Conservation (phyloP, 192 early-diverging fungal genomes). For the Glomus cerebriforme region DNA sequence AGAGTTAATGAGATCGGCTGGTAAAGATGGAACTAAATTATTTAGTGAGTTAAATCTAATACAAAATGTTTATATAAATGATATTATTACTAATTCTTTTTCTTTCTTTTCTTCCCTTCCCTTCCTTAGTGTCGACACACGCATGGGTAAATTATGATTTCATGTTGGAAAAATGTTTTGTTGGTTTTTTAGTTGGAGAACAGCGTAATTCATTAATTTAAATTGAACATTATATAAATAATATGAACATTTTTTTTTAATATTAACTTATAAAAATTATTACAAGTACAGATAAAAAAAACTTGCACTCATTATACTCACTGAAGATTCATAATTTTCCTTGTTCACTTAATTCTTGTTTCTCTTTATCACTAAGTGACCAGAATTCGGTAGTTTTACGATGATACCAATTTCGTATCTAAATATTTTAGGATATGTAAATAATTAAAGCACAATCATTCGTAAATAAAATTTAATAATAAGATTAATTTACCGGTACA, state of each 20-base stretch:
- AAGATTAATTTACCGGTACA: neutral
- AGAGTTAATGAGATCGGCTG: slow-evolving; percentile 80
- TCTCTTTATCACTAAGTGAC: neutral
- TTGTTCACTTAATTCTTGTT: neutral
- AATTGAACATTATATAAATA: neutral
- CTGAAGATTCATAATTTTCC: neutral
- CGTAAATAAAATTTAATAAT: neutral
- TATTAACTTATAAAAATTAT: neutral
- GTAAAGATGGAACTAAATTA: slow-evolving; percentile 88
- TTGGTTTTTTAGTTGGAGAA: slow-evolving; percentile 55
- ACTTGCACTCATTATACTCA: neutral
- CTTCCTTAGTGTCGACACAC: slow-evolving; percentile 66
- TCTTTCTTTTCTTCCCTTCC: neutral
- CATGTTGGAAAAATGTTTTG: slow-evolving; percentile 80
- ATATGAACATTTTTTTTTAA: neutral
- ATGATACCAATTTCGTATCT: neutral
- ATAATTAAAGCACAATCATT: no score
- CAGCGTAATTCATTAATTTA: neutral
- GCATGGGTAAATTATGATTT: slow-evolving; percentile 95
- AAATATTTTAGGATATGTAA: neutral
- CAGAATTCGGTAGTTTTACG: neutral
- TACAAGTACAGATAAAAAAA: no score
- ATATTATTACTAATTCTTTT: neutral
- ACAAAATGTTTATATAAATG: neutral
- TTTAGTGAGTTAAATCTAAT: slow-evolving; percentile 61